Evolutionary conservation across 495 filamentous ascomycete genomes (phyloP), one percentile per base, ranked within the genome.

Genomic region (Acidiella bohemica): DNA sequence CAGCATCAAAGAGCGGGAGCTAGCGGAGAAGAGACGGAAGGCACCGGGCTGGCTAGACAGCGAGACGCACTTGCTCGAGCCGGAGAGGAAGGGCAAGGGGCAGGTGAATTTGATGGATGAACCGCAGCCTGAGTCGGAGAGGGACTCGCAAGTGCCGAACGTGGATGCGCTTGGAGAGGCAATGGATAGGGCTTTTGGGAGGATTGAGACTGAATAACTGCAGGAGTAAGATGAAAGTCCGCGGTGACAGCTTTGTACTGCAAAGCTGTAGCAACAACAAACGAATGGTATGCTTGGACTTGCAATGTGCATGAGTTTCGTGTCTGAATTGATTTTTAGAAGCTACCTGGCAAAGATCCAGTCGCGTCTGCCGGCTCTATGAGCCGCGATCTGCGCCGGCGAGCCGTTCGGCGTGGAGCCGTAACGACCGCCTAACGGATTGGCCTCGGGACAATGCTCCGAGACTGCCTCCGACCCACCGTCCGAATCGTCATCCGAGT

Each of bases 31-130:
- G 68, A 60, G 90, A 38, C 68, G 85, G 14, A 69, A 93, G 24
- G 90, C 90, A 28, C 90, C 90, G 12, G 90, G 90, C 1, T 97
- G 88, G 82, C 61, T 97, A 52, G 90, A 97, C 57, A 80, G 83
- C 25, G 83, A 93, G 20, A 78, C 81, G 56, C 72, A 81, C 51
- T 62, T 97, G 39, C 58, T 97, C 32, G 75, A 87, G 62, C 90
- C 90, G 4, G 67, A 75, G 56, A 71, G 62, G 49, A 65, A 55
- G 40, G 31, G 21, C 26, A 31, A 18, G 41, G 19, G 9, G 42
- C 32, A 43, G 36, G 44, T 24, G 31, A 44, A 35, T 16, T 14
- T 47, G 32, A 46, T 41, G 39, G 42, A 47, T 35, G 50, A 61
- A 37, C 50, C 47, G 28, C 73, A 64, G 49, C 52, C 71, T 21